Base-by-base conservation (phyloP, 257 asterid genomes). In the Sherardia arvensis region DNA sequence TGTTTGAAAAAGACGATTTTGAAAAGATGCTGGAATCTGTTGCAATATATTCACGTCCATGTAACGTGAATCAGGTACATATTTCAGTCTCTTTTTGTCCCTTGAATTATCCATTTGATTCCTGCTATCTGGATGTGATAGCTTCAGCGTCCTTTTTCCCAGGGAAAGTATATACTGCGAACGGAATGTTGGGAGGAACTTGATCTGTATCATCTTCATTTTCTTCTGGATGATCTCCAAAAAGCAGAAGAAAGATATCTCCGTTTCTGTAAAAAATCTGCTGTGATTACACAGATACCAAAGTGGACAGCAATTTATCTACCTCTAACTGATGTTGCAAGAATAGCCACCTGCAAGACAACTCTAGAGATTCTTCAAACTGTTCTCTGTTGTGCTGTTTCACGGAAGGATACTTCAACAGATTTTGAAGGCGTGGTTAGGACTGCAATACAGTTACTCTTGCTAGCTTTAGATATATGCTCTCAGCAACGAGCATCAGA, bases 201-300 rank as follows among this genome's bases (percentile, higher is more conserved):
- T 49, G 99, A 93, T 81, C 76, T 93, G 66, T 90, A 93, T 72
- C 97, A 93, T 69, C 97, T 92, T 64, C 97, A 96, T 62, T 90
- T 91, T 94, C 90, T 77, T 78, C 80, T 82, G 49, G 84, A 91
- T 79, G 99, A 93, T 59, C 86, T 81, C 58, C 99, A 93, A 76
- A 84, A 78, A 27, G 95, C 96, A 54, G 95, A 90, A 77, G 97
- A 93, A 74, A 84, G 96, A 83, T 93, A 84, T 82, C 70, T 78
- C 76, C 84, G 81, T 66, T 85, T 93, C 73, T 87, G 96, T 80
- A 79, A 90, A 72, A 79, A 69, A 67, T 85, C 99, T 26, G 95
- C 97, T 8, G 65, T 85, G 75, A 78, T 88, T 25, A 70, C 80
- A 69, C 99, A 93, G 79, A 88, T 93, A 70, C 99, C 99, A 32